phyloP scores from a whole-genome alignment of 805 yeast genomes.

The Cyberlindnera xylosilytica region DNA sequence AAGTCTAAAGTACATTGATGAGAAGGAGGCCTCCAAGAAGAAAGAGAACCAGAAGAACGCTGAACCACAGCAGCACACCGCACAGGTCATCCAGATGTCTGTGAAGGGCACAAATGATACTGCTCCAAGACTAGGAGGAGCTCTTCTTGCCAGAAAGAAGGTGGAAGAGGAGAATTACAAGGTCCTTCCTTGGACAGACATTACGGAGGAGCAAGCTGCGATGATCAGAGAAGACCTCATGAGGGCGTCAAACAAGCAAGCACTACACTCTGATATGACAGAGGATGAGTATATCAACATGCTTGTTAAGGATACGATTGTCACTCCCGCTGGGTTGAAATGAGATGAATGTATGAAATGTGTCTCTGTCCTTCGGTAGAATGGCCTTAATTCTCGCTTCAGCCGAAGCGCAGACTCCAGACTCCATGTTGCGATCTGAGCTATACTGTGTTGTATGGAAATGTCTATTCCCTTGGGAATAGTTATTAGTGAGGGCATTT shows the following conservation, averaged over 20 bases:
- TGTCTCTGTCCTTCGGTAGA: background rate
- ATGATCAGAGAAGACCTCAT: constrained; percentile 26
- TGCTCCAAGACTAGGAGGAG: constrained; percentile 65
- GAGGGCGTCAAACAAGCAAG: constrained; percentile 24
- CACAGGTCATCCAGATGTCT: constrained; percentile 73
- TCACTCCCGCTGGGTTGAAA: constrained; percentile 1
- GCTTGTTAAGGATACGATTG: constrained; percentile 27
- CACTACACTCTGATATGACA: constrained; percentile 23
- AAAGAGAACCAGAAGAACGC: constrained; percentile 40
- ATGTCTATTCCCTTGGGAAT: no score
- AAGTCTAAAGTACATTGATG: constrained; percentile 71
- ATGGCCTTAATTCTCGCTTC: no score
- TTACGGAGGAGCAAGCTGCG: constrained; percentile 31
- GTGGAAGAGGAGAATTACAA: constrained; percentile 58
- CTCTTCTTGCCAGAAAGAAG: constrained; percentile 57
- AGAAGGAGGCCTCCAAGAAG: constrained; percentile 42
- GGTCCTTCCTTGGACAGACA: constrained; percentile 44
- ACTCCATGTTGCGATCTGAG: no score
- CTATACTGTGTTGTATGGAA: no score
- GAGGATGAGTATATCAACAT: constrained; percentile 32
- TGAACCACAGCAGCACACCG: constrained; percentile 31
- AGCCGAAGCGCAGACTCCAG: no score
- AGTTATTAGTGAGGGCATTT: no score
- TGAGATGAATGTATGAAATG: background rate
- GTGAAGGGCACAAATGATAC: constrained; percentile 60